Percentiles rank a stretch among this genome's conserved stretches.
These are phyloP conservation scores for Saraca asoca DNA, from an alignment of 331 rosid genomes.

Conservation along the genomic window DNA sequence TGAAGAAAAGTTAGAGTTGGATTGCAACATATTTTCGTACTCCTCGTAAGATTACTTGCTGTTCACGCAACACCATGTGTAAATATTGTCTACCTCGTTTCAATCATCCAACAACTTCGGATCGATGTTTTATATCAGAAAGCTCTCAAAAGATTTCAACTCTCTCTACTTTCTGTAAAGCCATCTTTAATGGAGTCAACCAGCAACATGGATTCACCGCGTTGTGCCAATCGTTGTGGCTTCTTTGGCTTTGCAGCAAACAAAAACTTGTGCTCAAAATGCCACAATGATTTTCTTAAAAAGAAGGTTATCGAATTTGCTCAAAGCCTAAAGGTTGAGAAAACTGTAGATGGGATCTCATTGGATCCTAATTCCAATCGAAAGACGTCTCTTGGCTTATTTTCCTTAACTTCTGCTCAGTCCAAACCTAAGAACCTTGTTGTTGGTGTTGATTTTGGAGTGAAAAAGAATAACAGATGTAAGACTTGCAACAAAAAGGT, in stretches of 20 bases:
- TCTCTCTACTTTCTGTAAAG: no score
- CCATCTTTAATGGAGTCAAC: no score
- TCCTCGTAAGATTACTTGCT: no score
- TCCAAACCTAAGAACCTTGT: not conserved
- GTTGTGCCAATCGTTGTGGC: slow-evolving; percentile 42
- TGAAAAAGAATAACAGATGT: slow-evolving; percentile 21
- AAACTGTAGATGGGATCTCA: not conserved
- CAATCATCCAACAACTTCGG: no score
- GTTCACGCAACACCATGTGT: no score
- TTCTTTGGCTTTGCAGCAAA: slow-evolving; percentile 32
- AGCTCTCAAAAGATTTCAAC: no score
- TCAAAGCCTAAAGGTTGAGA: not conserved
- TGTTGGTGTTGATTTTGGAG: not conserved
- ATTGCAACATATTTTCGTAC: no score
- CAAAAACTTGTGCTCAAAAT: slow-evolving; percentile 38
- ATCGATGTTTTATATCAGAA: no score
- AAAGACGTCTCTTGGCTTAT: no score
- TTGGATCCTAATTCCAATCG: not conserved
- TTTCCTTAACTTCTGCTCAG: no score
- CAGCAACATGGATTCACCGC: slow-evolving; percentile 5
- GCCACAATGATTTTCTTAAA: slow-evolving; percentile 25
- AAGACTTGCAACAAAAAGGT: slow-evolving; percentile 20
- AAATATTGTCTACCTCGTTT: no score
- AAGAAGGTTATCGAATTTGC: not conserved
- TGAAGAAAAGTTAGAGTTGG: no score